phyloP scores from a whole-genome alignment of 2,329 filamentous ascomycete genomes.

The Xylariaceae sp. region DNA sequence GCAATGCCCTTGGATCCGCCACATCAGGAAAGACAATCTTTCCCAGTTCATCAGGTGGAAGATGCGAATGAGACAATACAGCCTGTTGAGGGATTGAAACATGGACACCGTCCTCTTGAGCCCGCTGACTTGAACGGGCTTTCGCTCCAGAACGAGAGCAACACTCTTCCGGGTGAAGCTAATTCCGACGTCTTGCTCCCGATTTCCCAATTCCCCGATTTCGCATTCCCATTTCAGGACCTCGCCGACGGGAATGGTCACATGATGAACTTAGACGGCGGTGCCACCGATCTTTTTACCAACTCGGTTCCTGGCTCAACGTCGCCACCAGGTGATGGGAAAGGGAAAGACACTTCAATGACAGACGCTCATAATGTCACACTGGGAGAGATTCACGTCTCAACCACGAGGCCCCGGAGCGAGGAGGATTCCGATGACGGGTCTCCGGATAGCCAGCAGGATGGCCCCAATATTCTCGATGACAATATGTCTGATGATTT shows the following conservation, averaged over 20 bases:
- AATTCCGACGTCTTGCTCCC: slow-evolving; percentile 39
- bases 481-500: slow-evolving; percentile 58
- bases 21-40: slow-evolving; percentile 32
- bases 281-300: slow-evolving; percentile 31
- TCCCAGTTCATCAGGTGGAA: slow-evolving; percentile 31
- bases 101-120: slow-evolving; percentile 29
- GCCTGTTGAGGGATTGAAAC: slow-evolving; percentile 28
- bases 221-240: slow-evolving; percentile 48
- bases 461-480: slow-evolving; percentile 45
- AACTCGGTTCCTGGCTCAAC: slow-evolving; percentile 29
- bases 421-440: slow-evolving; percentile 44
- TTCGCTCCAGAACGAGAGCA: slow-evolving; percentile 34
- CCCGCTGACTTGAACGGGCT: slow-evolving; percentile 34
- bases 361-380: slow-evolving; percentile 34
- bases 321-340: slow-evolving; percentile 35
- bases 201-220: slow-evolving; percentile 48
- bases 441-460: slow-evolving; percentile 41
- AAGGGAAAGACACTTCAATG: slow-evolving; percentile 35
- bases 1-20: slow-evolving; percentile 40
- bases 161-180: slow-evolving; percentile 31
- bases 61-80: slow-evolving; percentile 36
- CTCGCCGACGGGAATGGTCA: slow-evolving; percentile 40
- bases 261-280: slow-evolving; percentile 39
- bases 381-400: slow-evolving; percentile 25
- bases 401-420: slow-evolving; percentile 22